These are phyloP conservation scores for Diphasiastrum complanatum DNA, from an alignment of 83 land plant genomes.

Conservation along the genomic window DNA sequence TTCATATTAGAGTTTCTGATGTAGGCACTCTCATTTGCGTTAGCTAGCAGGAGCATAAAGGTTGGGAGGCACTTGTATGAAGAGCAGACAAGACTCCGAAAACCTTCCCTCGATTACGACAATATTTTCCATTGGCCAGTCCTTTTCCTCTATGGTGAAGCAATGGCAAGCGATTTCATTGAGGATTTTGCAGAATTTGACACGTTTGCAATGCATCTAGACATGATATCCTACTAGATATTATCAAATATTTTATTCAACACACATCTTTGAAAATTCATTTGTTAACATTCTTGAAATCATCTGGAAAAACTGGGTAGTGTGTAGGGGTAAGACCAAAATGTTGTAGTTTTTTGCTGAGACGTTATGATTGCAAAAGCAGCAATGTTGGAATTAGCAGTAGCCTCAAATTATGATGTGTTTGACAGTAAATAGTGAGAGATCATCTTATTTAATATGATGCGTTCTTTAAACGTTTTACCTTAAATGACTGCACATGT, in stretches of 20 bases:
- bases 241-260: not conserved
- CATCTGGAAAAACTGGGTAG: too few species aligned
- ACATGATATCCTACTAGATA: constrained; percentile 64
- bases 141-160: constrained; percentile 82
- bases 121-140: constrained; percentile 95
- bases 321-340: too few species aligned
- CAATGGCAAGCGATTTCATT: constrained; percentile 87
- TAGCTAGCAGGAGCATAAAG: constrained; percentile 52
- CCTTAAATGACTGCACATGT: constrained; percentile 50
- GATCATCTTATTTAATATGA: too few species aligned
- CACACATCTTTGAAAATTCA: not conserved
- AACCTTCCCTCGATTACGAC: constrained; percentile 63
- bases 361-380: not conserved
- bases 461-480: constrained; percentile 27
- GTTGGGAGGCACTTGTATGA: constrained; percentile 60
- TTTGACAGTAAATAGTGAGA: not conserved
- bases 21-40: constrained; percentile 55
- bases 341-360: not conserved
- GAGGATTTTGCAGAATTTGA: constrained; percentile 92
- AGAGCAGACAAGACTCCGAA: constrained; percentile 62
- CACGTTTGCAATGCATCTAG: constrained; percentile 70
- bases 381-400: too few species aligned
- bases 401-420: not conserved
- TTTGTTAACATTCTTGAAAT: not conserved
- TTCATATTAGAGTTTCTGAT: not conserved